Evolutionary conservation across 768 basidiomycete genomes (phyloP), one percentile per base, ranked within the genome.

Genomic region (Suillus brevipes): DNA sequence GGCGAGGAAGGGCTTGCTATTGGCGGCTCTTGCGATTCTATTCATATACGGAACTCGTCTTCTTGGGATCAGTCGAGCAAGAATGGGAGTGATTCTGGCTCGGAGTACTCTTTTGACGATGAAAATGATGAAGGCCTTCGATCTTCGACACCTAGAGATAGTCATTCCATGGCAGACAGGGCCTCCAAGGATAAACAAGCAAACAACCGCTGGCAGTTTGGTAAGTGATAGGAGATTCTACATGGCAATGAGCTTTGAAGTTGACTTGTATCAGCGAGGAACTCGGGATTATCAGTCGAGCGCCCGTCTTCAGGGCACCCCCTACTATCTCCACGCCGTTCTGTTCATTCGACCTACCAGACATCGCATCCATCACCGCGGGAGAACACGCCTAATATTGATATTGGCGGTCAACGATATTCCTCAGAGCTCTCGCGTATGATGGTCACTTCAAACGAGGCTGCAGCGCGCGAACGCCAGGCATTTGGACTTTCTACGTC

Each of bases 401-500:
- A 55, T 20, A 36, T 55, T 36, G 34, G 34, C 2, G 20, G 20
- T n/a, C 53, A 62, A 12, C 66, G 76, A 49, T 72, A 70, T 50
- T 75, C 74, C 34, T 75, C 75, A 28, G 74, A 75, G 31, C 40
- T 75, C 10, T 71, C 72, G 18, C 69, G 71, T 9, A 67, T 76
- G 53, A 71, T 68, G 69, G 73, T 63, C 37, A 69, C 49, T 14
- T 79, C 71, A 18, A 69, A 72, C 23, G 75, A 74, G 2, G 79
- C 79, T 18, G 82, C 83, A 38, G 80, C 80, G 50, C 78, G 80
- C 16, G 82, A 85, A 67, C 75, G 82, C 50, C 76, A 77, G 65
- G 84, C 81, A n/a, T 82, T 85, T 67, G 86, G 86, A 6, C 83
- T 87, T 55, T 80, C 79, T 6, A 75, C 81, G 3, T 83, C 84